Evolutionary conservation across 2,329 filamentous ascomycete species (phyloP).

Genomic region (Zymoseptoria ardabiliae): DNA sequence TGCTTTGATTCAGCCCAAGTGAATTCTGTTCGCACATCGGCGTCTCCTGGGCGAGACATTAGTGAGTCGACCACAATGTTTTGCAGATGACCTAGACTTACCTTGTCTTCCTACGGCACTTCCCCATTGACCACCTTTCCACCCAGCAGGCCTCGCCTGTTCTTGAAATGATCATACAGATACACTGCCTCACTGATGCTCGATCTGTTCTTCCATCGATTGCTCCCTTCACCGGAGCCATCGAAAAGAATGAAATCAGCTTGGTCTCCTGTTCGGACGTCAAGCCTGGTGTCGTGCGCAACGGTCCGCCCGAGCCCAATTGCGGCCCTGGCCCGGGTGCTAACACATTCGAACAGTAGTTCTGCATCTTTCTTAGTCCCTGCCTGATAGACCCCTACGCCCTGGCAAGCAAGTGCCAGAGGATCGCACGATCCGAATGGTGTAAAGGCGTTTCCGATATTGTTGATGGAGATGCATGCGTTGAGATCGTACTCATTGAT

Average conservation of each 20-base stretch:
- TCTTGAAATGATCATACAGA: slow-evolving; percentile 32
- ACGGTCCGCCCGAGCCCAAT: slow-evolving; percentile 23
- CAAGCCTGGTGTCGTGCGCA: slow-evolving; percentile 20
- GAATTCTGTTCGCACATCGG: not conserved
- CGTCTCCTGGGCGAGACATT: not conserved
- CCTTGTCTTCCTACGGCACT: not conserved
- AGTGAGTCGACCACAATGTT: not conserved
- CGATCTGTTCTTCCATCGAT: slow-evolving; percentile 36
- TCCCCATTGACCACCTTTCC: slow-evolving; percentile 5
- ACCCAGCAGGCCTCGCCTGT: slow-evolving; percentile 9
- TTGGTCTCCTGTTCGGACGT: slow-evolving; percentile 30
- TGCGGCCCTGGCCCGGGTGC: slow-evolving; percentile 24
- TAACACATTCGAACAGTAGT: slow-evolving; percentile 48
- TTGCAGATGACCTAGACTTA: not conserved
- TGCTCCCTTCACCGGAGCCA: slow-evolving; percentile 7
- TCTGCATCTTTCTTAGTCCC: slow-evolving; percentile 54
- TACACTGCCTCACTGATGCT: slow-evolving; percentile 40
- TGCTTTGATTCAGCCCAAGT: not conserved
- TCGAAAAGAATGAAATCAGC: slow-evolving; percentile 41
- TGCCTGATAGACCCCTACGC: slow-evolving; percentile 61
- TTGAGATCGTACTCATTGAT: slow-evolving; percentile 52
- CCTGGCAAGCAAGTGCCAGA: slow-evolving; percentile 53
- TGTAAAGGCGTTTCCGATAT: slow-evolving; percentile 68
- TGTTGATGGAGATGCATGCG: slow-evolving; percentile 60
- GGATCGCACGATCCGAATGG: slow-evolving; percentile 63